Base-by-base conservation (phyloP, 2,329 filamentous ascomycete genomes). In the Neonectria neomacrospora region DNA sequence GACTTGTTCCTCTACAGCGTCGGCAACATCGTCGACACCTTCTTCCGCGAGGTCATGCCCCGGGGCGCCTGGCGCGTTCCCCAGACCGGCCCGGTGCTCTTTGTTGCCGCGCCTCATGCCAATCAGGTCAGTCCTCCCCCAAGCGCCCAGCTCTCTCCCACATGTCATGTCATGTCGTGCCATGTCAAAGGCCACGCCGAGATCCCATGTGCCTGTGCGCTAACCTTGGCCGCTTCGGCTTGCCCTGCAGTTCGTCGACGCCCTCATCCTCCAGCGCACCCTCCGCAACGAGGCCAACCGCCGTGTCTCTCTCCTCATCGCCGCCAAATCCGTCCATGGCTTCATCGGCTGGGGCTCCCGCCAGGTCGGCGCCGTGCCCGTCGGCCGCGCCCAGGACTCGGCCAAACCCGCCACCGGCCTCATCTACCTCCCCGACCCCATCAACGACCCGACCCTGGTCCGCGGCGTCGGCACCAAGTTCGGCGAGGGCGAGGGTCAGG, bases 41-140 rank as follows among this genome's bases (percentile, higher is more conserved):
- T 99, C 87, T 99, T 99, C 83, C 91, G 96, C 71, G 96, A 99
- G 80, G 93, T 99, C 16, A 94, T 98, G 77, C 96, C 96, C 12
- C 88, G 96, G 68, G 94, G 94, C 70, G 93, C 94, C 67, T 99
- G 96, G 94, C 95, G 94, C 79, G 92, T 99, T 47, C 96, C 96
- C 47, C 89, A 91, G 73, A 87, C 88, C 67, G 96, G 94, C 0
- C 94, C 96, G 1, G 88, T 99, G 67, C 92, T 99, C 63, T 96
- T 99, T 74, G 96, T 99, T 70, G 96, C 94, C 47, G 96, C 95
- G 58, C 96, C 96, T 69, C 96, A 99, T 83, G 95, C 95, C 64
- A 99, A 99, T 78, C 93, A 96, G 87, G 91, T 93, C 80, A 64
- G 84, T 79, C 20, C 3, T 45, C 28, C 26, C 8, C 45, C 9